A percentile compares a stretch with the other conserved stretches of the same genome.
phyloP scores from a whole-genome alignment of 2,329 filamentous ascomycete genomes.

The Cyclaneusma minus region DNA sequence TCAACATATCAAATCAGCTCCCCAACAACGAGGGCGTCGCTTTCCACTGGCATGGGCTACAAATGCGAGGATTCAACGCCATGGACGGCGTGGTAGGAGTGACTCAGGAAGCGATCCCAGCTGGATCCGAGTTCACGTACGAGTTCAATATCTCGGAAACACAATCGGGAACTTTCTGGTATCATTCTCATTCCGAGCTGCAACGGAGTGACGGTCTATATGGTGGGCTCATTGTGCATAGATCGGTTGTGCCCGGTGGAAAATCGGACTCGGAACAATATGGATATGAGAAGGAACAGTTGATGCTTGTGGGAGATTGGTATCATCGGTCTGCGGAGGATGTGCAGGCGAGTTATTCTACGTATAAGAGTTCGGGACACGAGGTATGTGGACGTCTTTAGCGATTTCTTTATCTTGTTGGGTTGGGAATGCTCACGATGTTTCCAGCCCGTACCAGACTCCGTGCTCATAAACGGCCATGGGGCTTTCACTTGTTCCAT shows the following conservation, averaged over 20 bases:
- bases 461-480: constrained; percentile 28
- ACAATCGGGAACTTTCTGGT: constrained; percentile 16
- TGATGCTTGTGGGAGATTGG: constrained; percentile 33
- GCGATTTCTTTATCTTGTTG: not conserved
- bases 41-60: constrained; percentile 31
- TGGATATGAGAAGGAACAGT: constrained; percentile 22
- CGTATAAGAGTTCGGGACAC: constrained; percentile 25
- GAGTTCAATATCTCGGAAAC: constrained; percentile 7
- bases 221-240: constrained; percentile 29
- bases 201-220: constrained; percentile 29
- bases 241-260: constrained; percentile 15
- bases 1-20: constrained; percentile 24
- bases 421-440: constrained; percentile 1
- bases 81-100: constrained; percentile 9
- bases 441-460: constrained; percentile 29
- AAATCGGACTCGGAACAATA: constrained; percentile 8
- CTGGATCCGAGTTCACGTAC: constrained; percentile 6
- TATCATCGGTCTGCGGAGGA: constrained; percentile 26
- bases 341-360: constrained; percentile 27
- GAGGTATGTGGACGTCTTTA: constrained; percentile 16
- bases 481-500: constrained; percentile 28
- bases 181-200: constrained; percentile 27
- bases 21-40: constrained; percentile 23
- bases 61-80: constrained; percentile 19
- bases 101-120: constrained; percentile 5